Percentiles rank a stretch among this genome's conserved stretches.
These are phyloP conservation scores for Dichomitus squalens DNA, from an alignment of 1,284 basidiomycete genomes.

Conservation along the genomic window DNA sequence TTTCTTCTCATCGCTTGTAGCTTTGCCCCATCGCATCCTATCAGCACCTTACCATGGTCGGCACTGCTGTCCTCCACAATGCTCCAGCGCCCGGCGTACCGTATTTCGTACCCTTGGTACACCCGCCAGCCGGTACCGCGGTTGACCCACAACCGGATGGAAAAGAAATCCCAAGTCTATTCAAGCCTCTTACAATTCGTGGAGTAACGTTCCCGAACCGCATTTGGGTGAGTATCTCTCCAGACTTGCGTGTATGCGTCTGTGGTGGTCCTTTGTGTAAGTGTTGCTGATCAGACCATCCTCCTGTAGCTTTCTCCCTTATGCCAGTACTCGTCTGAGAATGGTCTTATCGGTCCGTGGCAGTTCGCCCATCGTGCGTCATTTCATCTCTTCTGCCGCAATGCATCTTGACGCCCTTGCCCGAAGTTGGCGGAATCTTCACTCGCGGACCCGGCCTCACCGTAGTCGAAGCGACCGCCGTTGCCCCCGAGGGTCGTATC, in stretches of 20 bases:
- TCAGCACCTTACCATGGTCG: too few species aligned
- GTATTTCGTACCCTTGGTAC: constrained; percentile 59
- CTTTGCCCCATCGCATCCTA: too few species aligned
- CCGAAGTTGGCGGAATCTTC: constrained; percentile 44
- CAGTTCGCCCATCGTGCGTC: constrained; percentile 72
- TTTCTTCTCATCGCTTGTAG: too few species aligned
- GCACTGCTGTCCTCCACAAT: constrained; percentile 14
- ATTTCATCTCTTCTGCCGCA: neutral
- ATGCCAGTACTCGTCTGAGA: constrained; percentile 72
- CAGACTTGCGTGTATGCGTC: neutral
- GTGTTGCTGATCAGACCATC: neutral
- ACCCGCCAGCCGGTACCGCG: constrained; percentile 53
- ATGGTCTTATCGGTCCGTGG: constrained; percentile 71
- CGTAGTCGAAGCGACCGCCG: constrained; percentile 68
- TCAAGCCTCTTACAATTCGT: constrained; percentile 64
- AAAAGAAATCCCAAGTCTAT: constrained; percentile 50
- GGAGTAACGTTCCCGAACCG: constrained; percentile 70
- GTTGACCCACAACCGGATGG: constrained; percentile 41
- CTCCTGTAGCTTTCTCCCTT: constrained; percentile 52
- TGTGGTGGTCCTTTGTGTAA: neutral
- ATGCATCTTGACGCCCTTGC: neutral
- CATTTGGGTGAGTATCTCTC: constrained; percentile 50
- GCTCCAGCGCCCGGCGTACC: constrained; percentile 35
- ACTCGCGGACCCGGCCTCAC: constrained; percentile 61
- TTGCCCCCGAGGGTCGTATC: constrained; percentile 77